Base-by-base conservation (phyloP, 306 rosid genomes). In the Cotoneaster glaucophyllus region DNA sequence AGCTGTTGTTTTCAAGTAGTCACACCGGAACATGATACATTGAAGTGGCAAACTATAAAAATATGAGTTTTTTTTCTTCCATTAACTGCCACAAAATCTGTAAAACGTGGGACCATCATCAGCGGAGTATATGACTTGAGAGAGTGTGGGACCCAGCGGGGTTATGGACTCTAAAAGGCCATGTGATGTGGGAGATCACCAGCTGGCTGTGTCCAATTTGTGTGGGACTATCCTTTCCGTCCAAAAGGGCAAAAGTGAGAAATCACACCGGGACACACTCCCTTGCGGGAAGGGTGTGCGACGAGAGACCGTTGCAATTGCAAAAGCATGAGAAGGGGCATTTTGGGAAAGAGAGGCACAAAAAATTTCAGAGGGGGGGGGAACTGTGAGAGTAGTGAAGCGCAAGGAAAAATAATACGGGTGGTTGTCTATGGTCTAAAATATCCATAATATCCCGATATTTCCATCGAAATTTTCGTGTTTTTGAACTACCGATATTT, bases 101-200 rank as follows among this genome's bases (percentile, higher is more conserved):
- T 31, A 70, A 73, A 80, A 70, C 52, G 73, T 43, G 83, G 83
- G 88, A 73, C 84, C 87, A 80, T 8, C 31, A 39, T 29, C 72
- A 26, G 22, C 32, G 64, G 78, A 45, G 69, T 63, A 9, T 2
- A 17, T 8, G 67, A 28, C 67, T 37, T 13, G 67, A 67, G 67
- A 53, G 70, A 32, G 12, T 8, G 77, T 43, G 75, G 83, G 82
- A 74, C 39, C 87, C 85, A 62, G 69, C 5, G 5, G 74, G 29
- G 29, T 34, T 64, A 53, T 17, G 48, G 73, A 75, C 64, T 57
- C 67, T 76, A 67, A 75, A 82, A 68, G 67, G 72, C 81, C 91
- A 88, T 85, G 91, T 88, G 91, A 85, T 29, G 84, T 85, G 85
- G 83, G 86, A 77, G 80, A 74, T 85, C 87, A 79, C 89, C 86